Evolutionary conservation across 139 green algal genomes (phyloP).

Genomic region (Marvania coccoides): DNA sequence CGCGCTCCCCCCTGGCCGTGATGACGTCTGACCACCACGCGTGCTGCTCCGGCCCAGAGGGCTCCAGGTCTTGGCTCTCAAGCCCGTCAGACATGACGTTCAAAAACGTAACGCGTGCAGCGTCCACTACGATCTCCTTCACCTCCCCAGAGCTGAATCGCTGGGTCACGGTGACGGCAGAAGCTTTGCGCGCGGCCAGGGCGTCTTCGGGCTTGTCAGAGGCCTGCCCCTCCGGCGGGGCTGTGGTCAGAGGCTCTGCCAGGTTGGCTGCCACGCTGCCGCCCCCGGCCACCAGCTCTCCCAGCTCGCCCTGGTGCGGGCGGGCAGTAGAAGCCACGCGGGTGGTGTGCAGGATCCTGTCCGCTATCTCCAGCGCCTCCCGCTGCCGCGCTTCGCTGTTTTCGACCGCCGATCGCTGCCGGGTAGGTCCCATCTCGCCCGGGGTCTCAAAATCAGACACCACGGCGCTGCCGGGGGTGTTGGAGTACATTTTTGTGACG

Average conservation of each 20-base stretch:
- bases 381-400: conserved; percentile 5
- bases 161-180: background rate
- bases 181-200: background rate
- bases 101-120: conserved; percentile 1
- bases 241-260: background rate
- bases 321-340: background rate
- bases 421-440: background rate
- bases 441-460: background rate
- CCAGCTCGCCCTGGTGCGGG: background rate
- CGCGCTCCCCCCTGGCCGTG: background rate
- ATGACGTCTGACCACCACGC: conserved; percentile 13
- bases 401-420: background rate
- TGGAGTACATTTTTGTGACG: conserved; percentile 5
- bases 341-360: background rate
- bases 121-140: background rate
- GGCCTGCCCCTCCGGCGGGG: background rate
- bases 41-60: background rate
- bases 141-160: background rate
- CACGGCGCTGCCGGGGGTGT: conserved; percentile 3
- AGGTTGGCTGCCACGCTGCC: background rate
- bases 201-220: background rate
- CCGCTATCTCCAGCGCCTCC: conserved; percentile 5
- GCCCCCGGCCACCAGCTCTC: background rate
- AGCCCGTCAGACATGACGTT: background rate
- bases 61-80: conserved; percentile 5